Conservation (phyloP, 805 yeast genomes). For the Sungouiozyma ichnusensis region DNA sequence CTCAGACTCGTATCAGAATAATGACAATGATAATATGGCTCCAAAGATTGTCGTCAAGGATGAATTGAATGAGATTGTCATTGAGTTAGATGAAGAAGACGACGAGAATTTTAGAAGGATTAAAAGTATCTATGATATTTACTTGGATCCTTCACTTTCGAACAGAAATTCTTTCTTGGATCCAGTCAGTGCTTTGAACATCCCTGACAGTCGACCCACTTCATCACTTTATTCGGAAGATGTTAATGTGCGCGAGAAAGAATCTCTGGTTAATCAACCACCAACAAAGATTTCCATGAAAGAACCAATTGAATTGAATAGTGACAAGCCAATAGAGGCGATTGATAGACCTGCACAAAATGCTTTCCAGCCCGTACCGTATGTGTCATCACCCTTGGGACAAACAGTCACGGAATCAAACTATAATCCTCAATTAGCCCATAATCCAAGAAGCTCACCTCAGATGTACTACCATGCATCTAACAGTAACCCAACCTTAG, state of each 20-base stretch:
- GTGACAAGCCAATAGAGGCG: no score
- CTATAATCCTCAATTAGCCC: not conserved
- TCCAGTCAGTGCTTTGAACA: not conserved
- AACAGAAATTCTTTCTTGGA: constrained; percentile 18
- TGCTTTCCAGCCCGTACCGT: not conserved
- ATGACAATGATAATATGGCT: no score
- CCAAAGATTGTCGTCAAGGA: not conserved
- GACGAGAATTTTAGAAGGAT: constrained; percentile 61
- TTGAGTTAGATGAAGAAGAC: constrained; percentile 25
- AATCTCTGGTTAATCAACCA: not conserved
- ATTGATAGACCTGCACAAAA: no score
- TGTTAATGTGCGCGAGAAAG: not conserved
- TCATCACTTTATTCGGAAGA: not conserved
- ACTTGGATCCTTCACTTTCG: constrained; percentile 37
- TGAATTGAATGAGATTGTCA: not conserved
- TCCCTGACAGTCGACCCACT: not conserved
- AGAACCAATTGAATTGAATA: no score
- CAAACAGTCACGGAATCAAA: not conserved
- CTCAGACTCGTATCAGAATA: not conserved
- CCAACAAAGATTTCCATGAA: not conserved
- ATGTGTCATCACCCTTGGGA: not conserved
- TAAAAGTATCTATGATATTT: constrained; percentile 71
- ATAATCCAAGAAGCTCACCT: not conserved
- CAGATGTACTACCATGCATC: not conserved
- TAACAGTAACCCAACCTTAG: not conserved